Evolutionary conservation across 306 rosid species (phyloP).

Genomic region (Trifolium pratense): DNA sequence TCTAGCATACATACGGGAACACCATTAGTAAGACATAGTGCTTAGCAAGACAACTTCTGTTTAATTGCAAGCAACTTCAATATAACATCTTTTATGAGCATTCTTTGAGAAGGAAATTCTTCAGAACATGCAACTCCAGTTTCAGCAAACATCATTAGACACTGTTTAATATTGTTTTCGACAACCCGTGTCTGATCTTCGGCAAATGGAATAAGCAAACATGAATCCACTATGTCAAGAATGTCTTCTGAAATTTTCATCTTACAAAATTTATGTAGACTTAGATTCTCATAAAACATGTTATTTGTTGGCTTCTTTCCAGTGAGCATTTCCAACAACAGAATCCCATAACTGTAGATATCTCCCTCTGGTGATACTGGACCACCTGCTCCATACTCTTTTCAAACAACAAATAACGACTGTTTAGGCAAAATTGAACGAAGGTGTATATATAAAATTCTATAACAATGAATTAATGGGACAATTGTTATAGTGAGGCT

Average conservation of each 20-base stretch:
- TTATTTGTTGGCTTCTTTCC: constrained; percentile 41
- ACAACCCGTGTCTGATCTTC: neutral
- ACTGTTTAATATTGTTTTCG: constrained; percentile 10
- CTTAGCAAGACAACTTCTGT: neutral
- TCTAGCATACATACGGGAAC: no score
- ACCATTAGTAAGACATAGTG: neutral
- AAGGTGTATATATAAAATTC: neutral
- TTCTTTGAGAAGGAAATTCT: neutral
- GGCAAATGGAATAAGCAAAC: neutral
- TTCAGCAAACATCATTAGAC: constrained; percentile 28
- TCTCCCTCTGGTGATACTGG: constrained; percentile 40
- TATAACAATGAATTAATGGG: no score
- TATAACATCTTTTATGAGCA: neutral
- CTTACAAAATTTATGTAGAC: constrained; percentile 28
- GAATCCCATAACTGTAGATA: constrained; percentile 45
- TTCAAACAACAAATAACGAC: neutral
- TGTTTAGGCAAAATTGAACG: neutral
- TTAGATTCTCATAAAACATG: constrained; percentile 30
- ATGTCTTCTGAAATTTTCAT: constrained; percentile 18
- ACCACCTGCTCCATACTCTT: constrained; percentile 42
- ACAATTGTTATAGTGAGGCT: no score
- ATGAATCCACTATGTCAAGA: constrained; percentile 32
- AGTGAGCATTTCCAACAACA: constrained; percentile 41
- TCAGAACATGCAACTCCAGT: constrained; percentile 38
- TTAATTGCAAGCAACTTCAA: neutral